phyloP scores from a whole-genome alignment of 2,329 filamentous ascomycete species.

The Colletotrichum limetticola region DNA sequence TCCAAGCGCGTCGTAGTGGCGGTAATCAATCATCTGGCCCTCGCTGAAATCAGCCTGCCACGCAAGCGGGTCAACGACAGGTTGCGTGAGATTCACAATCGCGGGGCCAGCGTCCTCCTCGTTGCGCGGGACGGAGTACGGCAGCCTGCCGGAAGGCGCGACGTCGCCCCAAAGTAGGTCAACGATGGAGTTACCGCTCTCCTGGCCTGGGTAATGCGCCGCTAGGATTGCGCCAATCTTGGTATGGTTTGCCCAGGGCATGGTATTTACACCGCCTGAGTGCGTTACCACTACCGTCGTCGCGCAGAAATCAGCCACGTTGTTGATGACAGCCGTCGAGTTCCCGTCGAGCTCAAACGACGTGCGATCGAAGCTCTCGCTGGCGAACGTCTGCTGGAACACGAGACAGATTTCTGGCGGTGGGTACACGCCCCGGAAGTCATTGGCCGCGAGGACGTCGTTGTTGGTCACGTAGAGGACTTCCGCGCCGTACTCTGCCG shows the following conservation, averaged over 20 bases:
- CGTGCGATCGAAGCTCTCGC: background rate
- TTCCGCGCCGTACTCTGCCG: no score
- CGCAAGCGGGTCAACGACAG: background rate
- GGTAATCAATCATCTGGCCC: background rate
- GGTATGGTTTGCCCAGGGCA: background rate
- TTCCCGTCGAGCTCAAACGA: background rate
- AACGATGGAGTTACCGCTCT: background rate
- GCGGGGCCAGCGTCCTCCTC: no score
- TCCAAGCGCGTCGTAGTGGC: background rate
- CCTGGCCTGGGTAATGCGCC: background rate
- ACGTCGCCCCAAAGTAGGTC: no score
- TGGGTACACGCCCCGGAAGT: background rate
- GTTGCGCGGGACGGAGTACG: no score
- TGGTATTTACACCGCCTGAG: background rate
- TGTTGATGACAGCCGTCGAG: background rate
- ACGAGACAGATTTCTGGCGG: background rate
- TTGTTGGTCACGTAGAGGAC: no score
- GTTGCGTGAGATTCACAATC: no score
- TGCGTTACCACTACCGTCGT: background rate
- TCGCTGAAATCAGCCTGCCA: background rate
- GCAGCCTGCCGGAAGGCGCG: no score
- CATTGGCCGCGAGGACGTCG: no score
- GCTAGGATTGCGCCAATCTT: background rate
- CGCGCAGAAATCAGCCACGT: background rate
- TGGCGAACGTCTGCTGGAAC: background rate